These are phyloP conservation scores for Parietaria judaica DNA, from an alignment of 306 rosid genomes.

Conservation along the genomic window DNA sequence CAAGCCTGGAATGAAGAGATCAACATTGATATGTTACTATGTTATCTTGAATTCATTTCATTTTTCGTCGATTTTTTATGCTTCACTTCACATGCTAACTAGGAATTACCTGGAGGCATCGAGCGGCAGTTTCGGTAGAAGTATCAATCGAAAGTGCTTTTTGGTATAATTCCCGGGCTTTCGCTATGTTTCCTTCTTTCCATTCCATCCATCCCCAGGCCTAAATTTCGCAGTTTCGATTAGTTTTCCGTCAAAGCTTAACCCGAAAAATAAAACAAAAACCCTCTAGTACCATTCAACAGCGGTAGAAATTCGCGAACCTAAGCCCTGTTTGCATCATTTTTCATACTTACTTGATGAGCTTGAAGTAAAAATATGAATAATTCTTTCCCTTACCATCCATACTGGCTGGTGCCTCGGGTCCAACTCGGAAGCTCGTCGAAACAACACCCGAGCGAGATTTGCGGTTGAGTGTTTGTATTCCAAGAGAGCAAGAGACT, in stretches of 20 bases:
- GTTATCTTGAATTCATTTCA: too few species aligned
- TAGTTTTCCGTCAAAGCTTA: slow-evolving; percentile 2
- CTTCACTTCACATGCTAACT: too few species aligned
- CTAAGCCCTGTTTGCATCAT: neutral
- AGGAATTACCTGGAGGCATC: slow-evolving; percentile 86
- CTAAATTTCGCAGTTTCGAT: slow-evolving; percentile 34
- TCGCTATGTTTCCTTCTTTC: slow-evolving; percentile 81
- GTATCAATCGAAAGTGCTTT: slow-evolving; percentile 52
- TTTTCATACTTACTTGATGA: neutral
- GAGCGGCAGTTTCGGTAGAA: slow-evolving; percentile 76
- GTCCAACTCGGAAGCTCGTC: slow-evolving; percentile 78
- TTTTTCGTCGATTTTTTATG: too few species aligned
- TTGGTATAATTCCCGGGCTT: slow-evolving; percentile 74
- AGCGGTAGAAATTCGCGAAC: neutral
- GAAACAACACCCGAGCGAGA: slow-evolving; percentile 73
- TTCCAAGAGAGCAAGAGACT: slow-evolving; percentile 89
- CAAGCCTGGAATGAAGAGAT: slow-evolving; percentile 57
- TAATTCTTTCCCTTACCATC: slow-evolving; percentile 50
- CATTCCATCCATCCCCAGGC: slow-evolving; percentile 99
- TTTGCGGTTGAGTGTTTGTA: slow-evolving; percentile 72
- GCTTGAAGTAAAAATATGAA: neutral
- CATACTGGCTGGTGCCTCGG: slow-evolving; percentile 96
- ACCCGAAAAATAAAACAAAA: neutral
- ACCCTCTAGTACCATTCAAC: neutral
- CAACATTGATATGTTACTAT: too few species aligned